These are phyloP conservation scores for Hericium erinaceus DNA, from an alignment of 768 basidiomycete genomes.

Conservation along the genomic window DNA sequence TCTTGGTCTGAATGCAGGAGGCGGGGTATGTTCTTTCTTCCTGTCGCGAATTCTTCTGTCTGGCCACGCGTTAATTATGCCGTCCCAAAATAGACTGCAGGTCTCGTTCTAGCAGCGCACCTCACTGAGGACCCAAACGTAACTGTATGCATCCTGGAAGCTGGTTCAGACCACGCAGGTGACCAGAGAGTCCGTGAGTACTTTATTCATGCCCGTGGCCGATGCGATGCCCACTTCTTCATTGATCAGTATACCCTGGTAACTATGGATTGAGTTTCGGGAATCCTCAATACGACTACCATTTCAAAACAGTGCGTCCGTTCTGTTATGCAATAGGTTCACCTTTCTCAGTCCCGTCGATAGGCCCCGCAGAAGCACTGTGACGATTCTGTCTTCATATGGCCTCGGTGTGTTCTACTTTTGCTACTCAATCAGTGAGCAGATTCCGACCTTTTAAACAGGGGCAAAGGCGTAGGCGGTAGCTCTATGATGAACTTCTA, in stretches of 20 bases:
- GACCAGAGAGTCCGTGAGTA: background rate
- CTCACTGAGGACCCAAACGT: slow-evolving; percentile 9
- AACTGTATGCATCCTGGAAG: slow-evolving; percentile 12
- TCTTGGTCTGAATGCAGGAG: too few species aligned
- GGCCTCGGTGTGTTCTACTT: slow-evolving; percentile 4
- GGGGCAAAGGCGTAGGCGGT: slow-evolving; percentile 29
- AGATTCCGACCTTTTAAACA: background rate
- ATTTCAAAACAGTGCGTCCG: slow-evolving; percentile 9
- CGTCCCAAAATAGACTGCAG: slow-evolving; percentile 1
- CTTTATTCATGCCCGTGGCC: too few species aligned
- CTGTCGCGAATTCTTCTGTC: too few species aligned
- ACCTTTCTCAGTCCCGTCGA: background rate
- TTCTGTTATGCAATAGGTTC: too few species aligned
- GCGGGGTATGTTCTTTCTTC: too few species aligned
- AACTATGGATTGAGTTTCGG: slow-evolving; percentile 10
- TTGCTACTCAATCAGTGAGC: background rate
- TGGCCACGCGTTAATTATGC: too few species aligned
- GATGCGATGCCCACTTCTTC: too few species aligned
- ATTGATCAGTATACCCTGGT: slow-evolving; percentile 2
- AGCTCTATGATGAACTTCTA: slow-evolving; percentile 37
- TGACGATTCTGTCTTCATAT: slow-evolving; percentile 3
- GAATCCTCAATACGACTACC: slow-evolving; percentile 14
- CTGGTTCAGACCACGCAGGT: slow-evolving; percentile 3
- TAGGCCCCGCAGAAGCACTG: slow-evolving; percentile 13
- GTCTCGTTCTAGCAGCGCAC: slow-evolving; percentile 12